Conservation (phyloP, 257 asterid genomes). For the Solanum etuberosum region DNA sequence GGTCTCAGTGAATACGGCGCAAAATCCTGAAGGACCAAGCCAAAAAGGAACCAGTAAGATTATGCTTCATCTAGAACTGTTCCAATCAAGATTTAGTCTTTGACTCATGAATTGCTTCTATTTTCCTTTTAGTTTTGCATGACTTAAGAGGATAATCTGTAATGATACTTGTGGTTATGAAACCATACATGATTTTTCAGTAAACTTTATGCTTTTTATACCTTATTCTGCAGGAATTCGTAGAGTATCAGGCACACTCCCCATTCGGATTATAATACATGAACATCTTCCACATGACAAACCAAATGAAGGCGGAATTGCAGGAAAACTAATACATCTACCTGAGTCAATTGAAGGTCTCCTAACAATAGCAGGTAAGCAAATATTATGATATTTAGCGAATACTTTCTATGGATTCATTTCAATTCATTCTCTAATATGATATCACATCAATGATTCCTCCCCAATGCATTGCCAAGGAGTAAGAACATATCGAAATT, state of each 20-base stretch:
- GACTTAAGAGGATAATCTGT: not conserved
- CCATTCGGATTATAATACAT: conserved; percentile 66
- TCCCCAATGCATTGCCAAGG: not conserved
- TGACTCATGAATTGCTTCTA: not conserved
- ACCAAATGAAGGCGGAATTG: conserved; percentile 31
- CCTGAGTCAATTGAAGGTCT: conserved; percentile 65
- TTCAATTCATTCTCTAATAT: not conserved
- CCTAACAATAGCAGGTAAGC: conserved; percentile 61
- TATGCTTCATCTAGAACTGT: not conserved
- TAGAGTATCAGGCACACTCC: conserved; percentile 18
- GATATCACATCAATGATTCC: no score
- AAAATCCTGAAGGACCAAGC: conserved; percentile 21
- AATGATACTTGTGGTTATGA: not conserved
- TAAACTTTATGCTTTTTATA: not conserved
- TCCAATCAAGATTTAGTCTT: not conserved
- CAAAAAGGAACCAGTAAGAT: conserved; percentile 39
- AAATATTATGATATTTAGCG: not conserved
- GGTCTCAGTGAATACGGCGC: conserved; percentile 16
- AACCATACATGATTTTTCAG: not conserved
- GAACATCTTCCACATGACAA: conserved; percentile 72
- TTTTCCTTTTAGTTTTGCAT: not conserved
- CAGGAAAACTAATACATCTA: conserved; percentile 70
- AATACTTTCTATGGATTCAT: not conserved
- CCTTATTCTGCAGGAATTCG: conserved; percentile 33
- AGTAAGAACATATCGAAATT: not conserved